phyloP scores from a whole-genome alignment of 768 basidiomycete genomes.

The Lactifluus pinguis region DNA sequence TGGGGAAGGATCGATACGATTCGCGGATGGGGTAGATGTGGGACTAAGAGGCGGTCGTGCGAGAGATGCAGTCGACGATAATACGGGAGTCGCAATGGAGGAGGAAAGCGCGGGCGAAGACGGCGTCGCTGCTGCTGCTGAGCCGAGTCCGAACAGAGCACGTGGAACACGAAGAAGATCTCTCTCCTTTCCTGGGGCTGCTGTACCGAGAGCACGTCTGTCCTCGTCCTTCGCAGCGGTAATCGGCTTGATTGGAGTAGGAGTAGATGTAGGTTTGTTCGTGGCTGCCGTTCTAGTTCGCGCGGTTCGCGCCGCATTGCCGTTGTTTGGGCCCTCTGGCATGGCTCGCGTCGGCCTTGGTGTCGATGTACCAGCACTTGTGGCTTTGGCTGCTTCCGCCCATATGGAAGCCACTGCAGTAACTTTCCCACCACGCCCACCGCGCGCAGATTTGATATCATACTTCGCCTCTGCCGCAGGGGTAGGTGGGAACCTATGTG shows the following conservation, averaged over 20 bases:
- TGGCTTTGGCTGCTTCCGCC: constrained; percentile 30
- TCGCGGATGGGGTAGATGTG: constrained; percentile 26
- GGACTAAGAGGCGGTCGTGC: constrained; percentile 36
- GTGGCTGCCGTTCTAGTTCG: not conserved
- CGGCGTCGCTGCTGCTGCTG: constrained; percentile 11
- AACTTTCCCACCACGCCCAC: constrained; percentile 68
- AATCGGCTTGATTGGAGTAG: not conserved
- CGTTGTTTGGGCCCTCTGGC: not conserved
- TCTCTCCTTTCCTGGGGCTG: not conserved
- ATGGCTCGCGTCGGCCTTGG: not conserved
- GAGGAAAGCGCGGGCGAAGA: constrained; percentile 40
- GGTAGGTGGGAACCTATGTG: constrained; percentile 7
- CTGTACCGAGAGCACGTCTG: not conserved
- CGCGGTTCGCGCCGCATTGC: not conserved
- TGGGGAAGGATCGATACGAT: constrained; percentile 22
- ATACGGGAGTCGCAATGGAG: constrained; percentile 60
- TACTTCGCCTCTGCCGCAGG: constrained; percentile 48
- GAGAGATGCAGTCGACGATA: constrained; percentile 71
- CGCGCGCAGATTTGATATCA: constrained; percentile 66
- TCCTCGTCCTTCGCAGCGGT: not conserved
- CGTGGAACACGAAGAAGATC: not conserved
- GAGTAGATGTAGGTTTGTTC: not conserved
- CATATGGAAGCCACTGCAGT: constrained; percentile 66
- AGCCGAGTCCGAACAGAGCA: constrained; percentile 1
- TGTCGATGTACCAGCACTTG: not conserved